Evolutionary conservation across 2,329 filamentous ascomycete species (phyloP).

Genomic region (Colletotrichum shisoi): DNA sequence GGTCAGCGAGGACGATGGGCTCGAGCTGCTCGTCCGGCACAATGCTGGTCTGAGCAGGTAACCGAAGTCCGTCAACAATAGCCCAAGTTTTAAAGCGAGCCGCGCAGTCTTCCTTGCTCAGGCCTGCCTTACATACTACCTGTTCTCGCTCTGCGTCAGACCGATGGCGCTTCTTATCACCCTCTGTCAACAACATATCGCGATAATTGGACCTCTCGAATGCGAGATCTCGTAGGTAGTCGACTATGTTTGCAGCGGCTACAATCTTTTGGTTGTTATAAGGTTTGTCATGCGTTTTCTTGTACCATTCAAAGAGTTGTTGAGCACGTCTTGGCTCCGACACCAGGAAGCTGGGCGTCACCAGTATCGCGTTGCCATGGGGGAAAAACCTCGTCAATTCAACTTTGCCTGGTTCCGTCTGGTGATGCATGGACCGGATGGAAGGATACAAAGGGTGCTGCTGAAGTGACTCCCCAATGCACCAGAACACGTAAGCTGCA

Average conservation of each 20-base stretch:
- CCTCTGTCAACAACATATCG: constrained; percentile 7
- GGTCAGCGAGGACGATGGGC: constrained; percentile 57
- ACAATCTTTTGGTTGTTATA: constrained; percentile 42
- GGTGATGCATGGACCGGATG: constrained; percentile 15
- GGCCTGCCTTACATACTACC: not conserved
- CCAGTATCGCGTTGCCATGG: constrained; percentile 48
- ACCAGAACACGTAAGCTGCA: constrained; percentile 50
- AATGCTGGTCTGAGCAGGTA: constrained; percentile 43
- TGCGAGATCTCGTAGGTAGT: constrained; percentile 46
- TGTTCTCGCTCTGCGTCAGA: not conserved
- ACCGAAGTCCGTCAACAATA: constrained; percentile 33
- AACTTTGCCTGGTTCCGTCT: constrained; percentile 22
- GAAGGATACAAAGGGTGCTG: constrained; percentile 39
- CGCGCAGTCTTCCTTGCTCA: constrained; percentile 31
- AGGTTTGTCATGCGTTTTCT: constrained; percentile 5
- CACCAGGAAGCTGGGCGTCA: constrained; percentile 55
- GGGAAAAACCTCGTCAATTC: constrained; percentile 44
- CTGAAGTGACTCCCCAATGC: constrained; percentile 50
- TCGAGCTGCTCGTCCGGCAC: constrained; percentile 48
- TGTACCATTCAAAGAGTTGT: constrained; percentile 50
- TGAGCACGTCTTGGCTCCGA: constrained; percentile 49
- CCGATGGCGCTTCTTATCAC: not conserved
- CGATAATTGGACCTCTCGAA: constrained; percentile 13
- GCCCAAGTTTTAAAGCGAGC: constrained; percentile 32
- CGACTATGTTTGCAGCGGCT: constrained; percentile 44